Conservation (phyloP, 768 basidiomycete species). For the Asterophora parasitica region DNA sequence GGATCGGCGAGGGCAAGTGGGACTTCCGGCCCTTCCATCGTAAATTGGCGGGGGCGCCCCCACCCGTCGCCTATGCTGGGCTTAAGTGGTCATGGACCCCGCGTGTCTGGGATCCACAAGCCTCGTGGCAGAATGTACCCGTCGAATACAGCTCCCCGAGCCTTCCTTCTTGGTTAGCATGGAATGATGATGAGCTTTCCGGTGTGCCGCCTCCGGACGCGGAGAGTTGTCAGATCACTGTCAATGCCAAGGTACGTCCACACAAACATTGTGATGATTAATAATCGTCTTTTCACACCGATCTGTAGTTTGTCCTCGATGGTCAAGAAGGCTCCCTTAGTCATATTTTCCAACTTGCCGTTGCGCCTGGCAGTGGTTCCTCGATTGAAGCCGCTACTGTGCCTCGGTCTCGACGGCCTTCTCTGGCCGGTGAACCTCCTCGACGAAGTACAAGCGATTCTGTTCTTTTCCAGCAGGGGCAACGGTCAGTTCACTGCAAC, state of each 20-base stretch:
- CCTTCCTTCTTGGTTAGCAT: slow-evolving; percentile 83
- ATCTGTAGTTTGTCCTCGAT: slow-evolving; percentile 60
- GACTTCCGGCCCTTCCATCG: slow-evolving; percentile 85
- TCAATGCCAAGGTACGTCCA: slow-evolving; percentile 64
- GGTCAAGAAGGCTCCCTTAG: slow-evolving; percentile 66
- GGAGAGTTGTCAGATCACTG: slow-evolving; percentile 69
- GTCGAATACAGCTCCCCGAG: slow-evolving; percentile 78
- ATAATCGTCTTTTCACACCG: neutral
- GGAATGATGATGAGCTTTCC: slow-evolving; percentile 79
- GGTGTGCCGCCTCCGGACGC: slow-evolving; percentile 79
- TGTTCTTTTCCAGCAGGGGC: slow-evolving; percentile 36
- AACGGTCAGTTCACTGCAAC: slow-evolving; percentile 26
- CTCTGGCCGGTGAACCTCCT: slow-evolving; percentile 37
- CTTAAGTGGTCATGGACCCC: slow-evolving; percentile 88
- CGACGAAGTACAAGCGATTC: slow-evolving; percentile 46
- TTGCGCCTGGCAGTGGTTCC: slow-evolving; percentile 57
- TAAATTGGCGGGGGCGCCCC: slow-evolving; percentile 80
- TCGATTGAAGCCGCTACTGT: slow-evolving; percentile 37
- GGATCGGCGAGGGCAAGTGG: slow-evolving; percentile 71
- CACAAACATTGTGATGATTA: neutral
- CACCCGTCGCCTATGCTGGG: slow-evolving; percentile 76
- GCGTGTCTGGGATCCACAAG: slow-evolving; percentile 96
- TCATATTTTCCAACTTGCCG: slow-evolving; percentile 64
- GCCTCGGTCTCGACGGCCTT: slow-evolving; percentile 38
- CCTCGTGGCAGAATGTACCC: slow-evolving; percentile 71